Percentiles rank a stretch among this genome's conserved stretches.
Conservation (phyloP, 75 land plant species). For the Selaginella moellendorffii region DNA sequence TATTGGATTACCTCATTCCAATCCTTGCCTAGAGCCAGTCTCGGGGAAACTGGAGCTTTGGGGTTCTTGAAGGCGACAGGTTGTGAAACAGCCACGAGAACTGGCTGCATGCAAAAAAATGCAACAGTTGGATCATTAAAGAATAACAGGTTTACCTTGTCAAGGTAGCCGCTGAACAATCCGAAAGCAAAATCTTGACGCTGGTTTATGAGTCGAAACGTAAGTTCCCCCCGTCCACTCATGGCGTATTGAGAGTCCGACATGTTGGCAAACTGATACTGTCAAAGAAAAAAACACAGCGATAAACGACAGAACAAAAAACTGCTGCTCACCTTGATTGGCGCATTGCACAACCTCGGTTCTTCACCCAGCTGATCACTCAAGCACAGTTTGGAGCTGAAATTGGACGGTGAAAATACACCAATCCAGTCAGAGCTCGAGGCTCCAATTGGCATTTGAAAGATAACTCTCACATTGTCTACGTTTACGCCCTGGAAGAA, state of each 20-base stretch:
- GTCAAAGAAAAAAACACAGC: constrained; percentile 16
- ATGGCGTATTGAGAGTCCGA: constrained; percentile 29
- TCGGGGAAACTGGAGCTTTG: constrained; percentile 73
- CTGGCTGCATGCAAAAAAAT: constrained; percentile 72
- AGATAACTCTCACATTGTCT: constrained; percentile 57
- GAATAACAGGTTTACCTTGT: constrained; percentile 32
- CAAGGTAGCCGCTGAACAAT: constrained; percentile 70
- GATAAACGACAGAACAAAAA: background rate
- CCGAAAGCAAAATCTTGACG: constrained; percentile 80
- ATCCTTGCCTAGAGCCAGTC: constrained; percentile 59
- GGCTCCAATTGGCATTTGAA: constrained; percentile 29
- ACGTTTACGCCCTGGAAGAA: constrained; percentile 41
- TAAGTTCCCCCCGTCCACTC: constrained; percentile 54
- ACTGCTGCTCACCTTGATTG: constrained; percentile 37
- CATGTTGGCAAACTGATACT: constrained; percentile 87
- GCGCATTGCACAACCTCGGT: constrained; percentile 31
- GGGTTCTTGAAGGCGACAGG: constrained; percentile 54
- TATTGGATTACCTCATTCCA: constrained; percentile 70
- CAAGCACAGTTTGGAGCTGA: constrained; percentile 33
- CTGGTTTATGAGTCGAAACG: constrained; percentile 72
- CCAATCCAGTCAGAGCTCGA: constrained; percentile 72
- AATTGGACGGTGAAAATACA: constrained; percentile 88
- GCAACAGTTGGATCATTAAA: background rate
- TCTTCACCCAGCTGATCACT: background rate
- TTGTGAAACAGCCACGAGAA: constrained; percentile 68